Evolutionary conservation across 1,284 basidiomycete genomes (phyloP), one percentile per base, ranked within the genome.

Genomic region (Peniophora sp.): DNA sequence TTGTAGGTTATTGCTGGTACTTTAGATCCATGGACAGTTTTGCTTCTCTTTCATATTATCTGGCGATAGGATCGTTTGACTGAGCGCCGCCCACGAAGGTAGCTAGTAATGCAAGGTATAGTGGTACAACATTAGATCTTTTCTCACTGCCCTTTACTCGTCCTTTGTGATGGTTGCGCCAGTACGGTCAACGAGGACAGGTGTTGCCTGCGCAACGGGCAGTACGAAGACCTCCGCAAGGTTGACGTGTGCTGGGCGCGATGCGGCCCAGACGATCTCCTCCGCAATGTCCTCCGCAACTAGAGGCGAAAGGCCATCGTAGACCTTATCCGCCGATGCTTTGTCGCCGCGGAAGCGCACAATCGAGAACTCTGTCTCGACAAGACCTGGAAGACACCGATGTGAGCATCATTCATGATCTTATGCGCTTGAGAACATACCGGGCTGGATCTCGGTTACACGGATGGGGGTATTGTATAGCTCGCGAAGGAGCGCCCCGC

Each of bases 181-280:
- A 8, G 37, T 41, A 48, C 79, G 69, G 67, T 82, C 80, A 55
- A 68, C 74, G 56, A 83, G 66, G n/a, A 74, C 81, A 22, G 87
- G 77, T 55, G 78, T 75, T 24, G 89, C 89, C 70, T 92, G 90
- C 65, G 90, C 90, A 27, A 88, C 85, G 1, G 88, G 88, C 56
- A 90, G 78, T 46, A 92, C 77, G 55, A 83, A 81, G 14, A 88
- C 68, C 63, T 92, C 85, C 2, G 90, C 92, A 46, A 94, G 74
- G 63, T 94, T 91, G 47, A 94, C 88, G 61, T 93, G 91, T 24
- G 87, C 75, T 18, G 91, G 91, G 27, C 94, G 84, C 12, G 86
- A 77, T 17, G 95, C 93, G 17, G 85, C 84, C 93, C 93, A 99
- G 11, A 97, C 93, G 61, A 99, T 96, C 68, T 99, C 93, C 68